Evolutionary conservation across 257 asterid species (phyloP), one percentile per base, ranked within the genome.

Genomic region (Fraxinus anomala): DNA sequence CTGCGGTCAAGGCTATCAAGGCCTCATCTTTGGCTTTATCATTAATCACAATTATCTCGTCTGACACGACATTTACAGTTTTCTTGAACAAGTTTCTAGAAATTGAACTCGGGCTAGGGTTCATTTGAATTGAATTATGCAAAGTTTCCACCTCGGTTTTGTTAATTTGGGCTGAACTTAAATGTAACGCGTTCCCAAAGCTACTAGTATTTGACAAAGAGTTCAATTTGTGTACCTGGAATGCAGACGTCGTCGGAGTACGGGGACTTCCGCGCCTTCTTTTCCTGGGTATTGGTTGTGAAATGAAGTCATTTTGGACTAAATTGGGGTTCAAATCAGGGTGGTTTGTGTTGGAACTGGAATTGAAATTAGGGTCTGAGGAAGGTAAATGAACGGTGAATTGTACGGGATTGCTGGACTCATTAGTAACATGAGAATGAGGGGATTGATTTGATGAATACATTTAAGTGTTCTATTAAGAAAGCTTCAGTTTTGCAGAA

Each of bases 1-100:
- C 98, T 3, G 96, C 91, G 0, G 95, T 87, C 67, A 96, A 85
- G 4, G 99, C 99, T 74, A 87, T 91, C 82, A 89, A 87, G 1
- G 99, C 99, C 85, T 96, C 98, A 1, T 92, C 81, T 0, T 97
- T 93, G 51, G 98, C 97, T 56, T 92, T 97, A 82, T 88, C 92
- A 44, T 92, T 96, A 78, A 96, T 93, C 79, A 96, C 99, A 47
- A 96, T 93, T 73, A 96, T 96, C 86, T 93, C 99, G 68, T 96
- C 99, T 0, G 88, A 89, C 70, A 86, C 82, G 79, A 88, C 97
- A 51, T 83, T 84, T 51, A 80, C 80, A 68, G 39, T 81, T 84
- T 76, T 84, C 80, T 81, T 79, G 17, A 77, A 40, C 23, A 42
- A 34, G 77, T 59, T 71, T 34, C 74, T 74, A 37, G 77, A 70